A percentile compares a stretch with the other conserved stretches of the same genome.
Evolutionary conservation across 352 stramenopile species (phyloP).

Genomic region (Pythium vanterpoolii): DNA sequence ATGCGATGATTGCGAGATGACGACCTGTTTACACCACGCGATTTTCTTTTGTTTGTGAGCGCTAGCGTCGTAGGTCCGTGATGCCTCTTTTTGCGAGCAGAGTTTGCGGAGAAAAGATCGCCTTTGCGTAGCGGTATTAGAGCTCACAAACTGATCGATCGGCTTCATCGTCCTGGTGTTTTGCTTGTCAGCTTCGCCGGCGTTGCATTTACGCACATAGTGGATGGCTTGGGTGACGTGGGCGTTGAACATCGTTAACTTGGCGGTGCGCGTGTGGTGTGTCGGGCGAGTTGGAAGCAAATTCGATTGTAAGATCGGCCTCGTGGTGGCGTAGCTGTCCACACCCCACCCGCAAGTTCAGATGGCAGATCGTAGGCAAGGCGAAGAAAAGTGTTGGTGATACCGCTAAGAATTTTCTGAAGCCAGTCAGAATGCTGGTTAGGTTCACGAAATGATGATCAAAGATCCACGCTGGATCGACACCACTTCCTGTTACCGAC

Average conservation of each 20-base stretch:
- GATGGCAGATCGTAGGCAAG: background rate
- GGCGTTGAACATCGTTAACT: background rate
- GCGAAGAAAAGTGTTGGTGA: background rate
- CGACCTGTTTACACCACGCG: background rate
- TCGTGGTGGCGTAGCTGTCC: background rate
- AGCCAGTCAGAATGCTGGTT: background rate
- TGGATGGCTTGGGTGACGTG: slow-evolving; percentile 8
- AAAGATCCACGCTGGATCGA: background rate
- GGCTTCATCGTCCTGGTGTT: background rate
- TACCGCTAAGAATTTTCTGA: background rate
- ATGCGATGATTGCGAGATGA: background rate
- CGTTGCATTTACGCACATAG: slow-evolving; percentile 12
- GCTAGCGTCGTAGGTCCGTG: background rate
- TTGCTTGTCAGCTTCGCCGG: background rate
- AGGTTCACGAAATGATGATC: background rate
- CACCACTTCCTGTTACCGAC: too few species aligned
- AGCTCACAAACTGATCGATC: background rate
- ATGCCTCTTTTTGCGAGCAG: background rate
- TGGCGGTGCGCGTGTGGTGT: background rate
- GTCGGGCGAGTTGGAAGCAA: background rate
- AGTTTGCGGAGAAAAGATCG: background rate
- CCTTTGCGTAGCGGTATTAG: background rate
- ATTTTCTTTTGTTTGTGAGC: background rate
- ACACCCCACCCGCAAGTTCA: background rate
- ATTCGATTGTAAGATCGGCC: background rate